A percentile compares a stretch with the other conserved stretches of the same genome.
phyloP scores from a whole-genome alignment of 805 yeast genomes.

The Cyberlindnera euphorbiiphila region DNA sequence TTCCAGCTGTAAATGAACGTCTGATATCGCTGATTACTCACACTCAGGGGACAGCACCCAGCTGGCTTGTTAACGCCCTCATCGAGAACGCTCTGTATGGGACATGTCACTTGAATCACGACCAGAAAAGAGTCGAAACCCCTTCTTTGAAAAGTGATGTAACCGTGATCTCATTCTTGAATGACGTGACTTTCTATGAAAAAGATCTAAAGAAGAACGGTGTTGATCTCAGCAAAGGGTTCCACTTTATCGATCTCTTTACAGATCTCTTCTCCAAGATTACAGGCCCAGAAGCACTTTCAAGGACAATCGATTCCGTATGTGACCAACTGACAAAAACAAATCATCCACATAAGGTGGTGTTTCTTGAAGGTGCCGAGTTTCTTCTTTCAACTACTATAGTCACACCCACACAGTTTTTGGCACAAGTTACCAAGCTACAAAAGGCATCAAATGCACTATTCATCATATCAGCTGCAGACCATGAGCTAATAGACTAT shows the following conservation, averaged over 20 bases:
- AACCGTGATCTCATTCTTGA: slow-evolving; percentile 34
- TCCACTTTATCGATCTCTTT: slow-evolving; percentile 43
- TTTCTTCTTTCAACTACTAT: slow-evolving; percentile 41
- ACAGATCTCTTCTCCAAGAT: slow-evolving; percentile 42
- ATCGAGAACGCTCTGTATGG: slow-evolving; percentile 42
- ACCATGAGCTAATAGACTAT: slow-evolving; percentile 35
- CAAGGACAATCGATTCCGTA: slow-evolving; percentile 15
- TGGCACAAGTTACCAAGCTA: slow-evolving; percentile 33
- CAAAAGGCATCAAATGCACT: slow-evolving; percentile 33
- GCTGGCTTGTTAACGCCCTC: slow-evolving; percentile 58
- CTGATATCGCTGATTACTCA: slow-evolving; percentile 35
- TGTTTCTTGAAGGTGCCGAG: slow-evolving; percentile 47
- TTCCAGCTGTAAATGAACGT: slow-evolving; percentile 27
- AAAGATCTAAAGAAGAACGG: slow-evolving; percentile 40
- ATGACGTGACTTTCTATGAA: slow-evolving; percentile 30
- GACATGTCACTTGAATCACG: slow-evolving; percentile 25
- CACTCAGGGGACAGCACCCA: slow-evolving; percentile 52
- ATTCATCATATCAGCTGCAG: slow-evolving; percentile 38
- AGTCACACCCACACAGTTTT: slow-evolving; percentile 33
- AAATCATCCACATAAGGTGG: slow-evolving; percentile 18
- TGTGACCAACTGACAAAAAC: slow-evolving; percentile 6
- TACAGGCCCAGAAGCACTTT: slow-evolving; percentile 15
- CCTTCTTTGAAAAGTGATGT: slow-evolving; percentile 25
- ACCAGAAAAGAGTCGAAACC: slow-evolving; percentile 8
- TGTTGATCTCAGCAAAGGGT: slow-evolving; percentile 32